Base-by-base conservation (phyloP, 345 rosid species). In the Turnera subulata region DNA sequence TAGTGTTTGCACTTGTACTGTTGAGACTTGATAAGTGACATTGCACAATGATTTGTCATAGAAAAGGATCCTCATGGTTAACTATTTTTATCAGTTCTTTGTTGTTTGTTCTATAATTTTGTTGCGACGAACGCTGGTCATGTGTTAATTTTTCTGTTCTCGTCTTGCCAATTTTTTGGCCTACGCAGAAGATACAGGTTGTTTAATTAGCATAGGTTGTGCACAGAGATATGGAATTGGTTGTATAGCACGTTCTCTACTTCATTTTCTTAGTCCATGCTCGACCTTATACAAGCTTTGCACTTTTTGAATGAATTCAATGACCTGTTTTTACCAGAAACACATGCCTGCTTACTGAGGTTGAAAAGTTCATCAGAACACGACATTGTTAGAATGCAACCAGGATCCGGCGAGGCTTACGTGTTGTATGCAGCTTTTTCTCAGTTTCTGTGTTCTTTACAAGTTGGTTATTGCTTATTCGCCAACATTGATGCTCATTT, bases 331-430 rank as follows among this genome's bases (percentile, higher is more conserved):
- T 59, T 53, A 37, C 20, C 51, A 67, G 72, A 67, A 48, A 61
- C 59, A 53, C 47, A 67, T 33, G 46, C 72, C 26, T 67, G 72
- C 61, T 39, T 48, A 25, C 6, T 67, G 61, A 53, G 65, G 37
- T 33, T 67, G 66, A 67, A 67, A 55, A 67, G 60, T 55, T 54
- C 56, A 47, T 21, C 55, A 22, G 72, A 67, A 25, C 61, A 67
- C 45, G 72, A 67, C 47, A 24, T 54, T 21, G 56, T 53, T 42
- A 56, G 66, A 67, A 39, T 67, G 66, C 72, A 67, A 60, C 66
- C 72, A 54, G 72, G 72, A 40, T 38, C 56, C 16, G 32, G 56
- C 38, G 72, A 67, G 39, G 53, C 60, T 21, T 66, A 53, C 23
- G 46, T 67, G 46, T 67, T 67, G 72, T 67, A 67, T n/a, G 72